Evolutionary conservation across 495 filamentous ascomycete genomes (phyloP).

Genomic region (Hypoxylon fuscum): DNA sequence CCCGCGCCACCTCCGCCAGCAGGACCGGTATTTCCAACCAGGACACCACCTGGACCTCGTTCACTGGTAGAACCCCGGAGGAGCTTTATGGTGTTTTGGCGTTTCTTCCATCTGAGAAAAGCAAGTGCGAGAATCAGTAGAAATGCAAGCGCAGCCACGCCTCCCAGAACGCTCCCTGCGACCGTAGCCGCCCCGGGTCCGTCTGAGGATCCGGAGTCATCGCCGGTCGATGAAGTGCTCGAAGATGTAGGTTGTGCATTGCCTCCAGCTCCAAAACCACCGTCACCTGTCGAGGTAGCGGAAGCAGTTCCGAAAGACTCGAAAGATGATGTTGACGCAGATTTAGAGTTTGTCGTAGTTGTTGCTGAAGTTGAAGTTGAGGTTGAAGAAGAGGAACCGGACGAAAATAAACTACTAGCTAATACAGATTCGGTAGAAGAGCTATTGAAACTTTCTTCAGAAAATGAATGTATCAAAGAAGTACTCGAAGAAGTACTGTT

Average conservation of each 20-base stretch:
- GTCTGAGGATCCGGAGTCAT: slow-evolving; percentile 24
- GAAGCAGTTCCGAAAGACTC: slow-evolving; percentile 1
- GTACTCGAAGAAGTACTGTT: slow-evolving; percentile 49
- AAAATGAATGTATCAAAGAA: slow-evolving; percentile 43
- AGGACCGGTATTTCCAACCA: slow-evolving; percentile 32
- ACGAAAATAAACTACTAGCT: slow-evolving; percentile 36
- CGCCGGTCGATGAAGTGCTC: slow-evolving; percentile 23
- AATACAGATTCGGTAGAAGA: slow-evolving; percentile 29
- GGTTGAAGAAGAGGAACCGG: slow-evolving; percentile 12
- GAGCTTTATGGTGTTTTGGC: slow-evolving; percentile 45
- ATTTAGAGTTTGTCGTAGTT: slow-evolving; percentile 18
- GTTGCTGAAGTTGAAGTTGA: slow-evolving; percentile 14
- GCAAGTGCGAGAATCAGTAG: slow-evolving; percentile 64
- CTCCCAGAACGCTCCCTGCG: slow-evolving; percentile 73
- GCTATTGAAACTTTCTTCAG: slow-evolving; percentile 27
- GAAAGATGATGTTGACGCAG: slow-evolving; percentile 16
- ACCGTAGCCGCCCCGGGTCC: slow-evolving; percentile 48
- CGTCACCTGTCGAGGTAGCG: slow-evolving; percentile 19
- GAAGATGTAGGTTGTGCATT: slow-evolving; percentile 31
- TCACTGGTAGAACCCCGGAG: slow-evolving; percentile 45
- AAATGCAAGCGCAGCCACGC: slow-evolving; percentile 69
- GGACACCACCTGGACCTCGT: slow-evolving; percentile 41
- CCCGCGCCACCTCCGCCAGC: slow-evolving; percentile 41
- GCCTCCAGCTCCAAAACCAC: slow-evolving; percentile 20
- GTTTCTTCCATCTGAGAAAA: slow-evolving; percentile 65